Base-by-base conservation (phyloP, 371 early-diverging fungal genomes). In the Mucor sp. region DNA sequence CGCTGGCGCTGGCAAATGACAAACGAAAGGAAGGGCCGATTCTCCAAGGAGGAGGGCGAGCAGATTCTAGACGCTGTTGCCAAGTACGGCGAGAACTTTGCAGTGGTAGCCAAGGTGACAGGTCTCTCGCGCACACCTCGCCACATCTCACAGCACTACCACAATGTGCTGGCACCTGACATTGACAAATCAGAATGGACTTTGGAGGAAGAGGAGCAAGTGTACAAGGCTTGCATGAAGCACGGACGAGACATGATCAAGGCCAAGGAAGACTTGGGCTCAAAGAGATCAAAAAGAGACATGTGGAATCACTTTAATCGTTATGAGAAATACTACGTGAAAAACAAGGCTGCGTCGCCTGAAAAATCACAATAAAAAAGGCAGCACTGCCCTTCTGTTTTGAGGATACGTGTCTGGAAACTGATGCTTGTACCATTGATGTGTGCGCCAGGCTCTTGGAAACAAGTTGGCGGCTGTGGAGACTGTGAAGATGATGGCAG, bases 321-420 rank as follows among this genome's bases (percentile, higher is more conserved):
- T 28, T 39, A 25, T 25, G 33, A 63, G n/a, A 53, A 55, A 15
- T 4, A 14, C 14, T 23, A 12, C 23, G 63, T 50, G 37, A 50
- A 59, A 25, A 43, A 48, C 19, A 43, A 44, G 21, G 33, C 48
- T 23, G n/a, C 37, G 35, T 6, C 33, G 1, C 8, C 33, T 27
- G 30, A 9, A 39, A 32, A 14, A 28, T 37, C 57, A 89, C 25
- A 81, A 69, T 2, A 91, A 11, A 67, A 74, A 89, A 6, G 92
- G 92, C 39, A 91, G 69, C 6, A 91, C 69, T 0, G 89, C 90
- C 65, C 76, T 87, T 66, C 92, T 72, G 19, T 74, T 32, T 2
- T 44, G 27, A 3, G 87, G 83, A 33, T 89, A 89, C 35, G 81
- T 75, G 15, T 70, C 67, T 43, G 61, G 37, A 67, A 91, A 91